Conservation (phyloP, 345 rosid species). For the Mercurialis annua region DNA sequence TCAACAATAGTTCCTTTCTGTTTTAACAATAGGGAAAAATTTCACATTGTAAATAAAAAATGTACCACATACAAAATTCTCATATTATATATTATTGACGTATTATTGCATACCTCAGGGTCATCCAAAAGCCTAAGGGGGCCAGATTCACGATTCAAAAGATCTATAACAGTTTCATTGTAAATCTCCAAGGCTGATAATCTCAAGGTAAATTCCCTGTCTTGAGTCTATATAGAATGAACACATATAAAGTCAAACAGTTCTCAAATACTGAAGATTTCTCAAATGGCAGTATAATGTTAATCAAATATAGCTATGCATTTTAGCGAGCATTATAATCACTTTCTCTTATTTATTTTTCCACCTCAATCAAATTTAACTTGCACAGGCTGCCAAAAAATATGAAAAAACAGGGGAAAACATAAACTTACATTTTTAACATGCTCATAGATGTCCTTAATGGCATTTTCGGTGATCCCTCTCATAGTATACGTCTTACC, state of each 20-base stretch:
- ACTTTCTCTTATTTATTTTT: too few relatives aligned
- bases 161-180: constrained; percentile 83
- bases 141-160: constrained; percentile 75
- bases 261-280: not conserved
- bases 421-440: constrained; percentile 48
- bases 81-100: not conserved
- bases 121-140: constrained; percentile 90
- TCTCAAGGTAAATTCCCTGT: constrained; percentile 69
- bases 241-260: not conserved
- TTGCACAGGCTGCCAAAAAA: not conserved
- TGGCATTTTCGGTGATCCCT: constrained; percentile 73
- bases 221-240: constrained; percentile 46
- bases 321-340: not conserved
- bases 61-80: not conserved
- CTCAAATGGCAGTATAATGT: too few relatives aligned
- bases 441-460: constrained; percentile 69
- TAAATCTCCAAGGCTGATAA: constrained; percentile 92
- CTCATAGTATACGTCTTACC: constrained; percentile 94
- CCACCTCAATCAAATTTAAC: too few relatives aligned
- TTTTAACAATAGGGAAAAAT: constrained; percentile 20
- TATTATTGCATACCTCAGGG: constrained; percentile 64
- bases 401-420: not conserved
- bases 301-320: not conserved
- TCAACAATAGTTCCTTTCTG: constrained; percentile 91
- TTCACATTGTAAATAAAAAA: constrained; percentile 6